Conservation (phyloP, 2,329 filamentous ascomycete species). For the Trichoderma semiorbis region DNA sequence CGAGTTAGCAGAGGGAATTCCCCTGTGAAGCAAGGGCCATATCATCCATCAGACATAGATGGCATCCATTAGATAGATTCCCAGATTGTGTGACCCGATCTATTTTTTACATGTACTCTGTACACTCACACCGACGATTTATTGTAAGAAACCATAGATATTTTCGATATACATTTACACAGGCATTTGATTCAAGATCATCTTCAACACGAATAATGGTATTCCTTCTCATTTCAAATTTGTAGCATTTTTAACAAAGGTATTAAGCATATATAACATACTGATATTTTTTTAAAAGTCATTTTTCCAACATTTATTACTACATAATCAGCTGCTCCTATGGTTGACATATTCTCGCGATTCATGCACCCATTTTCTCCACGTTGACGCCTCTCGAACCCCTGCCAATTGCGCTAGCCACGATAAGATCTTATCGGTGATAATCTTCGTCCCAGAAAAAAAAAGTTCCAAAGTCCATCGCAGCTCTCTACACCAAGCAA, state of each 20-base stretch:
- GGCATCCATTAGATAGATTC: neutral
- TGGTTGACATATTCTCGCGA: neutral
- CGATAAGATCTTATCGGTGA: constrained; percentile 20
- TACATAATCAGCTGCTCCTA: neutral
- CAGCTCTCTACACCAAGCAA: neutral
- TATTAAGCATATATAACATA: too few relatives aligned
- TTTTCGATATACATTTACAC: neutral
- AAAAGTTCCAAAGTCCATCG: neutral
- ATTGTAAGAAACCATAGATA: neutral
- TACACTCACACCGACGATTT: neutral
- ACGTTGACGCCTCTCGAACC: neutral
- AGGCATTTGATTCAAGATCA: neutral
- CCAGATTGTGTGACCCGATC: too few relatives aligned
- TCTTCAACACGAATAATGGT: neutral
- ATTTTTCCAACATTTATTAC: neutral
- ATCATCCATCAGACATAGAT: neutral
- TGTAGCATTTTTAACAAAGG: neutral
- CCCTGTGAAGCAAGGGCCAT: neutral
- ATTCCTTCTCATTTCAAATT: neutral
- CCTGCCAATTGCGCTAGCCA: neutral
- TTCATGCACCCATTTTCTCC: neutral
- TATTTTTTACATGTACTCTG: neutral
- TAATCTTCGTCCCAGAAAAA: constrained; percentile 8
- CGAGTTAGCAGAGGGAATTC: constrained; percentile 38
- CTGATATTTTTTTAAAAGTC: neutral